Percentiles rank a stretch among this genome's conserved stretches.
Conservation (phyloP, 2,329 filamentous ascomycete species). For the Aspergillus novoparasiticus region DNA sequence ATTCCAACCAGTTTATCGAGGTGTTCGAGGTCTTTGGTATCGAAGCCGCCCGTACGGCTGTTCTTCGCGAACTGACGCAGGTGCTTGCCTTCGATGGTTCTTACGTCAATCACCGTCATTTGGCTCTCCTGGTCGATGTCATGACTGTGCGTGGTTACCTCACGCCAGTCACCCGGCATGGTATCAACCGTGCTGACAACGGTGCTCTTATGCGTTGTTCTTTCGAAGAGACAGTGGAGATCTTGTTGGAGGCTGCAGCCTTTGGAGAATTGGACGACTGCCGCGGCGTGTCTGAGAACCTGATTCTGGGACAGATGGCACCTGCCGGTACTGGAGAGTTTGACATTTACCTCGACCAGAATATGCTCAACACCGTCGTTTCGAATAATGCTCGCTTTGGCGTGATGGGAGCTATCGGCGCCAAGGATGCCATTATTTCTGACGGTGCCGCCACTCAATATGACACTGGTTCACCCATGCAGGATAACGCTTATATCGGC, state of each 20-base stretch:
- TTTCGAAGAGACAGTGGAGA: conserved; percentile 98
- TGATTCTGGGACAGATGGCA: conserved; percentile 96
- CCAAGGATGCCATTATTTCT: conserved; percentile 70
- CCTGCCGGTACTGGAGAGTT: conserved; percentile 97
- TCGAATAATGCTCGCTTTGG: conserved; percentile 87
- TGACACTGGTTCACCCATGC: conserved; percentile 68
- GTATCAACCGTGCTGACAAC: conserved; percentile 97
- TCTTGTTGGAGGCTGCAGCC: conserved; percentile 91
- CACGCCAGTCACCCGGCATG: conserved; percentile 95
- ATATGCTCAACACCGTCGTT: conserved; percentile 93
- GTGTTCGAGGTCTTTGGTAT: conserved; percentile 95
- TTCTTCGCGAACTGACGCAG: conserved; percentile 85
- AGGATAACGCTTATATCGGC: conserved; percentile 62
- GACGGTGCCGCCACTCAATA: conserved; percentile 93
- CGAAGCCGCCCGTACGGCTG: conserved; percentile 83
- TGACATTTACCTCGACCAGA: conserved; percentile 87
- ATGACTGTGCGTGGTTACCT: conserved; percentile 96
- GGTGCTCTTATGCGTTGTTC: conserved; percentile 99
- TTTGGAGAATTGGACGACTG: conserved; percentile 97
- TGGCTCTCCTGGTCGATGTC: conserved; percentile 91
- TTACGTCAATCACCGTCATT: conserved; percentile 98
- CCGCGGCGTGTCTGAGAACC: conserved; percentile 96
- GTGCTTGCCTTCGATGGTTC: conserved; percentile 98
- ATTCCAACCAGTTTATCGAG: conserved; percentile 95
- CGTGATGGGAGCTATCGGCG: conserved; percentile 75